phyloP scores from a whole-genome alignment of 768 basidiomycete genomes.

The Tulasnella sp. region DNA sequence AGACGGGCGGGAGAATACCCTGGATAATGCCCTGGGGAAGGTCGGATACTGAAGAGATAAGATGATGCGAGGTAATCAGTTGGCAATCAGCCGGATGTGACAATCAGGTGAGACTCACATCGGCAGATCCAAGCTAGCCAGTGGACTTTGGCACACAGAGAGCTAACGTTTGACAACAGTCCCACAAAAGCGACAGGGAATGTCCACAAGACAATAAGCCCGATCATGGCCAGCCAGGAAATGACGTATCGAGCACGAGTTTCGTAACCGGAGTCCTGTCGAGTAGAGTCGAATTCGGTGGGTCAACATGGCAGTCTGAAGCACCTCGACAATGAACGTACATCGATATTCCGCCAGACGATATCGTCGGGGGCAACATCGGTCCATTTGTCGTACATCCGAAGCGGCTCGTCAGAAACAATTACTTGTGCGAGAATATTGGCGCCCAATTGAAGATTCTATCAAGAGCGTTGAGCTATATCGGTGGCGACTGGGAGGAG shows the following conservation, averaged over 20 bases:
- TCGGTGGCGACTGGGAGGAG: no score
- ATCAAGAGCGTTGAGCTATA: conserved; percentile 41
- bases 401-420: conserved; percentile 57
- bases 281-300: not conserved
- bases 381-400: conserved; percentile 65
- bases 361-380: conserved; percentile 59
- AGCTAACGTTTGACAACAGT: conserved; percentile 60
- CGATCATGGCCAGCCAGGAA: conserved; percentile 61
- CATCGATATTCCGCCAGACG: conserved; percentile 52
- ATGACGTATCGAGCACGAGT: conserved; percentile 57
- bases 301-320: not conserved
- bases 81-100: no score
- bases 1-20: conserved; percentile 66
- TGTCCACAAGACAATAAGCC: conserved; percentile 65
- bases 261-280: conserved; percentile 51
- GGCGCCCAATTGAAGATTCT: conserved; percentile 73
- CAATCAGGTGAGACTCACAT: conserved; percentile 32
- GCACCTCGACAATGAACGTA: conserved; percentile 39
- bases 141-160: conserved; percentile 55
- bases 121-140: conserved; percentile 59
- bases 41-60: conserved; percentile 19
- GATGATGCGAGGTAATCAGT: not conserved
- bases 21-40: conserved; percentile 59
- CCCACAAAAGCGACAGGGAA: conserved; percentile 71
- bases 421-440: conserved; percentile 69